These are phyloP conservation scores for Sapria himalayana DNA, from an alignment of 345 rosid genomes.

Conservation along the genomic window DNA sequence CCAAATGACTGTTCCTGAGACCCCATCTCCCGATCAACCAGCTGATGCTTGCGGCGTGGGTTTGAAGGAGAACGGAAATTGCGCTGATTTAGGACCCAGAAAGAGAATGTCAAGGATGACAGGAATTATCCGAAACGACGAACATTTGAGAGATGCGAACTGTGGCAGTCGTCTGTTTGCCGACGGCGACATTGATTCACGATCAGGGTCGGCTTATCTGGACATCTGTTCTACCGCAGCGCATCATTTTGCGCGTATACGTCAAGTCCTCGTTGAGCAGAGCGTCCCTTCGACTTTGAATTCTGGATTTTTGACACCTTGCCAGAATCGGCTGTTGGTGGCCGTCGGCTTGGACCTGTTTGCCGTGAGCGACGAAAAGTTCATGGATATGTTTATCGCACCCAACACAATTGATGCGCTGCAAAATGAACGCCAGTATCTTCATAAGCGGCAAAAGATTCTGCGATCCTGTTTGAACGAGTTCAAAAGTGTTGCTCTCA, in stretches of 20 bases:
- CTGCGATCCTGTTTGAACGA: slow-evolving; percentile 76
- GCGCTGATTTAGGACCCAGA: slow-evolving; percentile 47
- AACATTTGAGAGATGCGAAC: slow-evolving; percentile 34
- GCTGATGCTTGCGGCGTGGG: slow-evolving; percentile 30
- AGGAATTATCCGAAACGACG: slow-evolving; percentile 29
- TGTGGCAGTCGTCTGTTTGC: slow-evolving; percentile 40
- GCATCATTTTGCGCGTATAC: slow-evolving; percentile 76
- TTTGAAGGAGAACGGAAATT: slow-evolving; percentile 59
- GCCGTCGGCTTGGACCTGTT: slow-evolving; percentile 72
- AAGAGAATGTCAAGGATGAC: slow-evolving; percentile 55
- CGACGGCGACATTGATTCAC: slow-evolving; percentile 29
- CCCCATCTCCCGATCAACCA: slow-evolving; percentile 96
- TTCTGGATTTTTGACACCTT: slow-evolving; percentile 84
- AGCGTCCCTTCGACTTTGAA: slow-evolving; percentile 76
- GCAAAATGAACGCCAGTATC: slow-evolving; percentile 46
- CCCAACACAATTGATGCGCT: slow-evolving; percentile 75
- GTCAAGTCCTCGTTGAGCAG: slow-evolving; percentile 79
- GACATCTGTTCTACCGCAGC: slow-evolving; percentile 86
- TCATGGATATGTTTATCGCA: slow-evolving; percentile 90
- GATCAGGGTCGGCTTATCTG: slow-evolving; percentile 46
- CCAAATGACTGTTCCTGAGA: slow-evolving; percentile 85
- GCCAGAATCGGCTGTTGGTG: slow-evolving; percentile 68
- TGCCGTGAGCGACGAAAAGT: slow-evolving; percentile 69
- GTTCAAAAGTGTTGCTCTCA: slow-evolving; percentile 55
- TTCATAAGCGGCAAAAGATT: slow-evolving; percentile 70